Evolutionary conservation across 371 early-diverging fungal species (phyloP).

Genomic region (Mycotypha africana): DNA sequence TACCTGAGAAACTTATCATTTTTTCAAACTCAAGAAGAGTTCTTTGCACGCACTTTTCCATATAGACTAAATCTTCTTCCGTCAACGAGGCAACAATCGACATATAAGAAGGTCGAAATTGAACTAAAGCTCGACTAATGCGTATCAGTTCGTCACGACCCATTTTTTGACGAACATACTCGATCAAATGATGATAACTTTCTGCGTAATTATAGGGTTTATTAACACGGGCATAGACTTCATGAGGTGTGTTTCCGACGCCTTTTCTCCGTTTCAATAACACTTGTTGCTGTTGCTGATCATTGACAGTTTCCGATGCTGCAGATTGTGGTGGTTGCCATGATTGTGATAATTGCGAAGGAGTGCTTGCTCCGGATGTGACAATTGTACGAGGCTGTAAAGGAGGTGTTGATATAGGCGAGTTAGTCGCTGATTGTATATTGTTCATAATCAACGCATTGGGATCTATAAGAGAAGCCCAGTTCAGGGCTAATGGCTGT

Average conservation of each 20-base stretch:
- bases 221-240: constrained; percentile 65
- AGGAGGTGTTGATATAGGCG: too few relatives aligned
- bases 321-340: too few relatives aligned
- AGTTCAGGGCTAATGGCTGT: too few relatives aligned
- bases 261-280: constrained; percentile 22
- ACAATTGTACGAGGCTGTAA: too few relatives aligned
- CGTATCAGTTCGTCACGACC: constrained; percentile 70
- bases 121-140: constrained; percentile 74
- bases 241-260: constrained; percentile 41
- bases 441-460: too few relatives aligned
- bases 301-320: too few relatives aligned
- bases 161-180: constrained; percentile 71
- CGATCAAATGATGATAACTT: constrained; percentile 75
- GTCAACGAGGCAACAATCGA: constrained; percentile 78
- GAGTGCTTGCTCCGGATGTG: too few relatives aligned
- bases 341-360: too few relatives aligned
- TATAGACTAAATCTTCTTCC: constrained; percentile 78
- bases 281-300: background rate
- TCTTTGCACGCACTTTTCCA: constrained; percentile 87
- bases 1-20: constrained; percentile 77
- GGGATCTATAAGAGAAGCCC: too few relatives aligned
- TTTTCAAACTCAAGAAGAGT: constrained; percentile 85
- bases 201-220: constrained; percentile 76
- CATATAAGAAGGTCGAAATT: constrained; percentile 82
- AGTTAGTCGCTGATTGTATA: too few relatives aligned